Percentiles rank a stretch among this genome's conserved stretches.
Conservation (phyloP, 352 stramenopile species). For the Thraustotheca clavata region DNA sequence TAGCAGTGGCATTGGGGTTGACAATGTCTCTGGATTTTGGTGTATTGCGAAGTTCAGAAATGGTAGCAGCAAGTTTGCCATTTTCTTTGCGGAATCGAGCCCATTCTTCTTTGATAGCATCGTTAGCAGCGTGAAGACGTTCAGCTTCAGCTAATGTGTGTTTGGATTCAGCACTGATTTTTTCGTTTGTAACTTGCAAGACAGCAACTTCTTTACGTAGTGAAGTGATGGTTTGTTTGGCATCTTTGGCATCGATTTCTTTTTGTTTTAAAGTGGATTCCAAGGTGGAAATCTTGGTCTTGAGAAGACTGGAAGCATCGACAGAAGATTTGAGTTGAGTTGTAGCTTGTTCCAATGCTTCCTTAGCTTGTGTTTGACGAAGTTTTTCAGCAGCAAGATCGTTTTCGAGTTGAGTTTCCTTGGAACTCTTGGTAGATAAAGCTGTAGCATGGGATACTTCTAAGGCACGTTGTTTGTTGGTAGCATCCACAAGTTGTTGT, state of each 20-base stretch:
- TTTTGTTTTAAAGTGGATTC: constrained; percentile 8
- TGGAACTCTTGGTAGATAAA: not conserved
- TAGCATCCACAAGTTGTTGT: not conserved
- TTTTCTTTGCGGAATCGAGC: constrained; percentile 19
- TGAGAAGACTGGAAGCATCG: not conserved
- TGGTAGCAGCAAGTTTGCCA: constrained; percentile 12
- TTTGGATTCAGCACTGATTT: not conserved
- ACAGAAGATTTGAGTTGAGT: not conserved
- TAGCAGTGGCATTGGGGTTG: not conserved
- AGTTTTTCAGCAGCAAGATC: not conserved
- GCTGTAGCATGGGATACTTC: not conserved
- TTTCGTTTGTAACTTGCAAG: not conserved
- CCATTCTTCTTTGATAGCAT: constrained; percentile 12
- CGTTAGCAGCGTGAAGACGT: not conserved
- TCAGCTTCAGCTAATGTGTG: not conserved
- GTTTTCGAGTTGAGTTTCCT: not conserved
- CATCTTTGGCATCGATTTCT: constrained; percentile 9
- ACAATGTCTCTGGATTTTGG: not conserved
- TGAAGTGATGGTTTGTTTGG: not conserved
- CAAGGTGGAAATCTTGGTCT: not conserved
- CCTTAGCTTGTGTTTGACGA: not conserved
- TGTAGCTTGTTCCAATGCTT: not conserved
- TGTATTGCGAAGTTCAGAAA: constrained; percentile 15
- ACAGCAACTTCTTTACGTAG: constrained; percentile 9
- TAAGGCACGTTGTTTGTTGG: not conserved